These are phyloP conservation scores for Trichoderma brevicompactum DNA, from an alignment of 2,329 filamentous ascomycete genomes.

Conservation along the genomic window DNA sequence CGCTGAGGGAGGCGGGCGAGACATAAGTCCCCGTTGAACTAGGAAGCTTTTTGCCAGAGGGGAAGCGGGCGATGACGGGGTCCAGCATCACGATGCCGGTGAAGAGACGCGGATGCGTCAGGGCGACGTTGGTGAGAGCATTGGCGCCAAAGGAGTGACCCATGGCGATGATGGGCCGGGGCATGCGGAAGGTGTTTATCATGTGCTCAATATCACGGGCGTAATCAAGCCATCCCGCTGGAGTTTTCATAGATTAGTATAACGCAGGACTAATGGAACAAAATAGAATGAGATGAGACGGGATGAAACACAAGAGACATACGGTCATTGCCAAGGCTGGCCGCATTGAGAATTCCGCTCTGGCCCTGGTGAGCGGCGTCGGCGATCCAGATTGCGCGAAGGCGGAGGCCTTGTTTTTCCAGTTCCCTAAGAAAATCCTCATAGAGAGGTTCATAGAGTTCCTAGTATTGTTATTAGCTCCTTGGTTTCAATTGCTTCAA, in stretches of 20 bases:
- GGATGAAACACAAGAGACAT: conserved; percentile 39
- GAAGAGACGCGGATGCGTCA: conserved; percentile 82
- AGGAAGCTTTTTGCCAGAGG: conserved; percentile 37
- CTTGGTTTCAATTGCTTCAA: too few species aligned
- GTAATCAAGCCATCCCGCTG: conserved; percentile 85
- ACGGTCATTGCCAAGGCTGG: conserved; percentile 82
- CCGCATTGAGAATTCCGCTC: conserved; percentile 78
- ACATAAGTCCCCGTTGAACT: conserved; percentile 35
- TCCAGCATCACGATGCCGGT: conserved; percentile 79
- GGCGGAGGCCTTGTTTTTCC: conserved; percentile 64
- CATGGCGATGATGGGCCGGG: conserved; percentile 79
- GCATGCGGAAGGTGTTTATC: conserved; percentile 80
- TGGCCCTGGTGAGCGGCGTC: conserved; percentile 86
- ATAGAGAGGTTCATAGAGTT: conserved; percentile 92
- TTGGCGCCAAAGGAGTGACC: conserved; percentile 89
- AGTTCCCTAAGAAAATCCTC: conserved; percentile 72
- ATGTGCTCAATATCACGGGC: conserved; percentile 82
- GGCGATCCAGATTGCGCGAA: conserved; percentile 86
- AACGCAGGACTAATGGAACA: not conserved
- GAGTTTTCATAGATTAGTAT: not conserved
- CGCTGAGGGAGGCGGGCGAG: conserved; percentile 63
- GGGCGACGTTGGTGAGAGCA: conserved; percentile 70
- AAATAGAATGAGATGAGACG: not conserved
- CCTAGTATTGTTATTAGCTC: conserved; percentile 51
- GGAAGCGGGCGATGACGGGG: conserved; percentile 69